Percentiles rank a stretch among this genome's conserved stretches.
phyloP scores from a whole-genome alignment of 148 eudicot species.

The Chenopodium formosanum region DNA sequence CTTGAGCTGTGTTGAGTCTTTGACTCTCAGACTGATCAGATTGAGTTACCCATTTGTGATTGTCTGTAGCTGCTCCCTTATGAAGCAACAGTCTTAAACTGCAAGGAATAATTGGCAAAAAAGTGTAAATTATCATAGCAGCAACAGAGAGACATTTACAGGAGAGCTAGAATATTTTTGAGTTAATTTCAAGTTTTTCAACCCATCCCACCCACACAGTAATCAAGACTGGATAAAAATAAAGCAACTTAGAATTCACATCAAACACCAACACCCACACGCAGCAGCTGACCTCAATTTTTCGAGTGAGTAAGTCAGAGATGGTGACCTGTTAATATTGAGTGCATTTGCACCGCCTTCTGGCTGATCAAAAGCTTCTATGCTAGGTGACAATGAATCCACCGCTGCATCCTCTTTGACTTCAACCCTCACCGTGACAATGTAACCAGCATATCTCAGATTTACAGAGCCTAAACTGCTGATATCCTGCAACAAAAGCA shows the following conservation, averaged over 20 bases:
- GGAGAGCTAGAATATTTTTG: neutral
- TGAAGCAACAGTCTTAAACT: slow-evolving; percentile 95
- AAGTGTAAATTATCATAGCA: neutral
- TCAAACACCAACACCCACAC: neutral
- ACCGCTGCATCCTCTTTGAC: slow-evolving; percentile 43
- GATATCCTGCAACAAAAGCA: slow-evolving; percentile 63
- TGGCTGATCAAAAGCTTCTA: slow-evolving; percentile 74
- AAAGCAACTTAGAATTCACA: neutral
- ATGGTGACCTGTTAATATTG: slow-evolving; percentile 82
- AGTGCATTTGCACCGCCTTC: slow-evolving; percentile 99
- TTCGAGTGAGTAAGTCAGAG: slow-evolving; percentile 8
- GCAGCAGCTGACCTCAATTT: neutral
- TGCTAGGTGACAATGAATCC: slow-evolving; percentile 39
- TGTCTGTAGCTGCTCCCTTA: slow-evolving; percentile 51
- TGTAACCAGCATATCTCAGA: slow-evolving; percentile 80
- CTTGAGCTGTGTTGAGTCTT: slow-evolving; percentile 47
- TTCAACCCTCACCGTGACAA: slow-evolving; percentile 78
- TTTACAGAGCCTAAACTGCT: slow-evolving; percentile 83
- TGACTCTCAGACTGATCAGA: slow-evolving; percentile 43
- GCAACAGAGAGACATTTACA: neutral
- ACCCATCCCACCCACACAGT: neutral
- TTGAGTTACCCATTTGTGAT: slow-evolving; percentile 35
- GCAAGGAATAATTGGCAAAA: slow-evolving; percentile 28
- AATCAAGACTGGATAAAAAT: neutral
- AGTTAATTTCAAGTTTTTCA: neutral